Evolutionary conservation across 257 asterid species (phyloP), one percentile per base, ranked within the genome.

Genomic region (Rhazya stricta): DNA sequence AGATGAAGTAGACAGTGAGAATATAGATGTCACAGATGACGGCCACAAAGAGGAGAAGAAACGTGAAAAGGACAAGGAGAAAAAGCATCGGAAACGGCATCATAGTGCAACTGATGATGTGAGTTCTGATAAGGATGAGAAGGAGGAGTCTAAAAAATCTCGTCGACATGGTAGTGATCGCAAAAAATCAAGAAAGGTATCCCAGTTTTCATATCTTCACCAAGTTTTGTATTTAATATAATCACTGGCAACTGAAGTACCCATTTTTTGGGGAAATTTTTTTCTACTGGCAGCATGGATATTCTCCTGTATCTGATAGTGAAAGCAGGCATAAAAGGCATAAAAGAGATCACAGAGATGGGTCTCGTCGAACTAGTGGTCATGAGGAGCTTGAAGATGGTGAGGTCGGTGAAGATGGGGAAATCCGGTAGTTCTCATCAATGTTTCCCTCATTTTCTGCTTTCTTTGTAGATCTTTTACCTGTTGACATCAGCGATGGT

Each of bases 361-460:
- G 89, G 66, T 87, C 92, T 66, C 85, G 85, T 74, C 83, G 91
- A 76, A 86, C 76, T 73, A 87, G 89, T 68, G 92, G 91, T 36
- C 58, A 79, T 9, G 98, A 95, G 83, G 99, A 95, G 89, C 98
- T 92, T 67, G 98, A 95, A 88, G 98, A 95, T 83, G 99, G 99
- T 61, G 99, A 95, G 80, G 84, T 95, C 45, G 98, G 99, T 63
- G 99, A 95, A 85, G 98, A 95, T 84, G 99, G 97, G 71, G 99
- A 91, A 86, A 95, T 94, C 81, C 91, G 87, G 74, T 94, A 90
- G 80, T 76, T 67, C 39, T 39, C 21, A 13, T 42, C 27, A 21
- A 27, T 1, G n/a, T n/a, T 3, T 19, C 9, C 27, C 30, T 51
- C 42, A 25, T 21, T 63, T 37, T 34, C 2, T 63, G 11, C 12